These are phyloP conservation scores for Cotoneaster glaucophyllus DNA, from an alignment of 306 rosid species.

Conservation along the genomic window DNA sequence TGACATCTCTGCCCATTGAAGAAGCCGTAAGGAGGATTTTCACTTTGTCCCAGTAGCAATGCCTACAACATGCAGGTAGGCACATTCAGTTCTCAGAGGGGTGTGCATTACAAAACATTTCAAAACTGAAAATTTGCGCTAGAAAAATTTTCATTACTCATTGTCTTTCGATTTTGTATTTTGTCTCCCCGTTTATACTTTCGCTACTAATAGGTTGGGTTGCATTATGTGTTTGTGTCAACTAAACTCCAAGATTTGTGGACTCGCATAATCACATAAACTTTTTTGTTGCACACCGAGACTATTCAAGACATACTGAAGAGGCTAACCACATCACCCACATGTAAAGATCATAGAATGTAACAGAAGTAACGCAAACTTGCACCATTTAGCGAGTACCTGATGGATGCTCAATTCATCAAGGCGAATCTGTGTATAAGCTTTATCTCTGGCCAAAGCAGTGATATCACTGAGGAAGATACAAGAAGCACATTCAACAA, in stretches of 20 bases:
- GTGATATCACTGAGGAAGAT: conserved; percentile 67
- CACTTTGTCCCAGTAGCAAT: conserved; percentile 62
- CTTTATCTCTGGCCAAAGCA: conserved; percentile 83
- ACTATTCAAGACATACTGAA: background rate
- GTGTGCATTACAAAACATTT: background rate
- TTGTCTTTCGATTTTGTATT: background rate
- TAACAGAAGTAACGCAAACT: background rate
- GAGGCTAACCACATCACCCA: background rate
- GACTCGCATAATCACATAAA: background rate
- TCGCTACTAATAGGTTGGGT: background rate
- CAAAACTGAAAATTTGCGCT: background rate
- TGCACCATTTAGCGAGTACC: conserved; percentile 34
- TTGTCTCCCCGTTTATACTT: background rate
- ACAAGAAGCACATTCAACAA: conserved; percentile 1
- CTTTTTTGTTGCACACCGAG: background rate
- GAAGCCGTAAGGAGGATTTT: conserved; percentile 42
- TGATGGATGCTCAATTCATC: conserved; percentile 66
- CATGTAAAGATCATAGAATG: background rate
- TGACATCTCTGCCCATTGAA: conserved; percentile 60
- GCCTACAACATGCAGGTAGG: conserved; percentile 34
- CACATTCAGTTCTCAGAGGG: background rate
- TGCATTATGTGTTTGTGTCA: background rate
- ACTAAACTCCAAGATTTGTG: background rate
- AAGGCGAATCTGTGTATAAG: conserved; percentile 58
- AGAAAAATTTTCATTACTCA: background rate